phyloP scores from a whole-genome alignment of 352 stramenopile genomes.

The Globisporangium solare region DNA sequence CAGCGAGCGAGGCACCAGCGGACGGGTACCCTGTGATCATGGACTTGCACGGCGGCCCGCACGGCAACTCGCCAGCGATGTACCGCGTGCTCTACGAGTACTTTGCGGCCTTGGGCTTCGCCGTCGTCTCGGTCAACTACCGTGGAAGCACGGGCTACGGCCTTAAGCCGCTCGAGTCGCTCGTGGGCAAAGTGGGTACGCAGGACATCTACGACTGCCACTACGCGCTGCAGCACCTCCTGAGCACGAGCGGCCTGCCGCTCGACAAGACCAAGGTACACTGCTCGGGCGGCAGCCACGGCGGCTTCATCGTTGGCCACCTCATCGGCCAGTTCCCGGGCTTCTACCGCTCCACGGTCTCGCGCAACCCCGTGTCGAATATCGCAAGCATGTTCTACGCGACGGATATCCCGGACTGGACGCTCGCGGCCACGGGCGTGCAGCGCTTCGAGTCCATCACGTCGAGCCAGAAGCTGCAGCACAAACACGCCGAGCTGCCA shows the following conservation, averaged over 20 bases:
- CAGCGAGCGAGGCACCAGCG: conserved; percentile 24
- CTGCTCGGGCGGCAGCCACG: conserved; percentile 94
- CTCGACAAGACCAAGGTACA: conserved; percentile 82
- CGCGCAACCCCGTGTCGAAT: conserved; percentile 92
- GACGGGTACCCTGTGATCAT: conserved; percentile 74
- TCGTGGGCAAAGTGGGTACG: conserved; percentile 87
- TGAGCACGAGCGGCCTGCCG: conserved; percentile 52
- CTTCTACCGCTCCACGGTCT: conserved; percentile 89
- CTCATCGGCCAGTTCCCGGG: conserved; percentile 92
- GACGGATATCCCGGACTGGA: conserved; percentile 97
- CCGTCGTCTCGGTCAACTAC: conserved; percentile 94
- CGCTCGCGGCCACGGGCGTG: conserved; percentile 81
- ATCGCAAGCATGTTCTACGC: conserved; percentile 91
- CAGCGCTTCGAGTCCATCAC: conserved; percentile 83
- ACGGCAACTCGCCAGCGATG: conserved; percentile 80
- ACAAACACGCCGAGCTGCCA: conserved; percentile 20
- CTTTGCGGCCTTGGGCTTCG: conserved; percentile 87
- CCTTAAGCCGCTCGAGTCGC: conserved; percentile 80
- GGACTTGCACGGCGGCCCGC: conserved; percentile 91
- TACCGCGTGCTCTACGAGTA: conserved; percentile 89
- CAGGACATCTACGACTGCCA: conserved; percentile 94
- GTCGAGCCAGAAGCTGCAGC: conserved; percentile 52
- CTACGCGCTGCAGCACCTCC: conserved; percentile 61
- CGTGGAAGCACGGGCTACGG: conserved; percentile 94
- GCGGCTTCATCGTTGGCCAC: conserved; percentile 92